Conservation (phyloP, 441 rosid species). For the Arabidopsis lyrata region DNA sequence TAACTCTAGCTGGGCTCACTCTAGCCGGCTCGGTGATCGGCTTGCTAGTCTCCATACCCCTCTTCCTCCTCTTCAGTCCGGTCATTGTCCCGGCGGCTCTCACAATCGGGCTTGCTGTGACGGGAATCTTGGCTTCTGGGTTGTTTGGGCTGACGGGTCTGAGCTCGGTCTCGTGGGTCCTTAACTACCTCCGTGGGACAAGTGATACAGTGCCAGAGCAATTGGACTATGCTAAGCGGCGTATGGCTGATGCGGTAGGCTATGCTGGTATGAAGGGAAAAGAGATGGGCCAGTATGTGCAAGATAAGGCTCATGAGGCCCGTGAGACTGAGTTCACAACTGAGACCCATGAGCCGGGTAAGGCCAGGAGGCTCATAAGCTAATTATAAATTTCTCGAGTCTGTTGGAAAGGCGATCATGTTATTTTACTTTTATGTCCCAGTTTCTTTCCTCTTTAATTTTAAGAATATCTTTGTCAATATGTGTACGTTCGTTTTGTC, state of each 20-base stretch:
- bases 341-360: conserved; percentile 17
- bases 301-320: conserved; percentile 37
- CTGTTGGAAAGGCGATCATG: not conserved
- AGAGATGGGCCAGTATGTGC: conserved; percentile 59
- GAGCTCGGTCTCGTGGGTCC: conserved; percentile 62
- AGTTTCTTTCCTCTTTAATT: conserved; percentile 18
- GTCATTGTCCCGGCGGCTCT: conserved; percentile 77
- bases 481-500: conserved; percentile 26
- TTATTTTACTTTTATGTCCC: conserved; percentile 20
- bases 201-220: conserved; percentile 52
- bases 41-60: conserved; percentile 57
- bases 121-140: conserved; percentile 67
- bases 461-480: conserved; percentile 21
- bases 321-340: conserved; percentile 27
- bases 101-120: conserved; percentile 52
- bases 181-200: conserved; percentile 51
- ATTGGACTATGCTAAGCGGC: conserved; percentile 62
- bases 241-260: conserved; percentile 49
- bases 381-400: not conserved
- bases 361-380: not conserved
- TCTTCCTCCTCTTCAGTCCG: conserved; percentile 80
- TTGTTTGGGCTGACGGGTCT: conserved; percentile 68
- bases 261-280: conserved; percentile 70
- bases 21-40: conserved; percentile 71
- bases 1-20: conserved; percentile 65